phyloP scores from a whole-genome alignment of 2,329 filamentous ascomycete species.

The Neopestalotiopsis sp. region DNA sequence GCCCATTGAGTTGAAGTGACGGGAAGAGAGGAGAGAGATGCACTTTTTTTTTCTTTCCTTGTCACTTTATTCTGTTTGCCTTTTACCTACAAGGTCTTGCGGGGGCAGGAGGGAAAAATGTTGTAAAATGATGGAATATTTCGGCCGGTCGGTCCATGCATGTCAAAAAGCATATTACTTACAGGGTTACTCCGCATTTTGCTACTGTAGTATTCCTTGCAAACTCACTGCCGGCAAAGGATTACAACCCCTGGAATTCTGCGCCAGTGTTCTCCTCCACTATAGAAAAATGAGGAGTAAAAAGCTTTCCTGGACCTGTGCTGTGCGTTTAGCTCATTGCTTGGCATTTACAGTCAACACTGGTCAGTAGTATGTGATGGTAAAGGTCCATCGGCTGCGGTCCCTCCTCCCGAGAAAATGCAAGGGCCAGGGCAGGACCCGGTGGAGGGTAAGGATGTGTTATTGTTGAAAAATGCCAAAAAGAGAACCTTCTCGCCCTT shows the following conservation, averaged over 20 bases:
- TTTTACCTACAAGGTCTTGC: too few relatives aligned
- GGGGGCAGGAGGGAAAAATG: too few relatives aligned
- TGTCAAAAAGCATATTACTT: neutral
- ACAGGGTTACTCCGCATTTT: neutral
- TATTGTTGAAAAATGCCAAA: too few relatives aligned
- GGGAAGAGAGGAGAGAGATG: too few relatives aligned
- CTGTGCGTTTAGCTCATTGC: too few relatives aligned
- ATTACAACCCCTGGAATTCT: neutral
- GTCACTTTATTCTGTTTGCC: too few relatives aligned
- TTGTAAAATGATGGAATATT: neutral
- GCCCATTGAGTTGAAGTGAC: too few relatives aligned
- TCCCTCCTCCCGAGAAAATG: neutral
- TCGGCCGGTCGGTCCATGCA: neutral
- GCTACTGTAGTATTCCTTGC: neutral
- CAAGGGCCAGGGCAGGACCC: neutral
- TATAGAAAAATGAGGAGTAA: neutral
- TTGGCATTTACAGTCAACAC: too few relatives aligned
- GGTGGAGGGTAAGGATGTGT: too few relatives aligned
- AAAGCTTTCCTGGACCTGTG: neutral
- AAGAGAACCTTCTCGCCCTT: too few relatives aligned
- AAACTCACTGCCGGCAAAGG: neutral
- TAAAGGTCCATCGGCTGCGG: neutral
- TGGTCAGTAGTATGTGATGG: too few relatives aligned
- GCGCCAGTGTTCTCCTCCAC: neutral
- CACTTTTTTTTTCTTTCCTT: too few relatives aligned